phyloP scores from a whole-genome alignment of 2,329 filamentous ascomycete genomes.

The Fusarium fracticaudum region DNA sequence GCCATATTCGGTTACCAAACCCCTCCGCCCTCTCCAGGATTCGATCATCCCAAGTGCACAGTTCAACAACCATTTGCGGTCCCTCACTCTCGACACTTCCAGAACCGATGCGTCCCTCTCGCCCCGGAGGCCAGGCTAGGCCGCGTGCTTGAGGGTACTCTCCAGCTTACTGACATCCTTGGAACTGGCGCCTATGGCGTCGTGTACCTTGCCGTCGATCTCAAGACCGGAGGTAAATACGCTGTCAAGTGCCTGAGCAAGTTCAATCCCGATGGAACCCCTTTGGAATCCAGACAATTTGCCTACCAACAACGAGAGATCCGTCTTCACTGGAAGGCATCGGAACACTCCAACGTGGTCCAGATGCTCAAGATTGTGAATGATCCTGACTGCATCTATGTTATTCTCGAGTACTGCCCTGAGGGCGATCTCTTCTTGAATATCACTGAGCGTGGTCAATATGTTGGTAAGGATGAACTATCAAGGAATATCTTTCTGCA shows the following conservation, averaged over 20 bases:
- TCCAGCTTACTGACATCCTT: slow-evolving; percentile 85
- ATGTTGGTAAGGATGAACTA: slow-evolving; percentile 89
- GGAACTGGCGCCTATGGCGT: slow-evolving; percentile 97
- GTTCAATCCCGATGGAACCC: slow-evolving; percentile 74
- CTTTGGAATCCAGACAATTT: slow-evolving; percentile 83
- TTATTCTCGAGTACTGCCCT: slow-evolving; percentile 95
- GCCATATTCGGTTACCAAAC: slow-evolving; percentile 66
- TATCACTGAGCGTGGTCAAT: slow-evolving; percentile 94
- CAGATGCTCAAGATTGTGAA: slow-evolving; percentile 95
- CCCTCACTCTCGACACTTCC: slow-evolving; percentile 49
- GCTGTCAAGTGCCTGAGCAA: slow-evolving; percentile 98
- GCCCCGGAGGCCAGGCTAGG: slow-evolving; percentile 88
- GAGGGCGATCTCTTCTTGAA: slow-evolving; percentile 97
- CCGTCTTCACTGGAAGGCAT: slow-evolving; percentile 87
- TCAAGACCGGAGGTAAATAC: slow-evolving; percentile 82
- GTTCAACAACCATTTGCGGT: slow-evolving; percentile 51
- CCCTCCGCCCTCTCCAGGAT: slow-evolving; percentile 65
- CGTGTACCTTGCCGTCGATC: slow-evolving; percentile 89
- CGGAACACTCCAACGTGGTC: slow-evolving; percentile 90
- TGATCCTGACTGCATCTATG: slow-evolving; percentile 90
- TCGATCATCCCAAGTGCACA: slow-evolving; percentile 60
- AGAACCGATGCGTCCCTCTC: slow-evolving; percentile 63
- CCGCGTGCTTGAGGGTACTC: slow-evolving; percentile 80
- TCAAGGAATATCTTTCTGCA: slow-evolving; percentile 91
- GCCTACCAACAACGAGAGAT: slow-evolving; percentile 95